These are phyloP conservation scores for Phytopythium oedochilum DNA, from an alignment of 352 stramenopile genomes.

Conservation along the genomic window DNA sequence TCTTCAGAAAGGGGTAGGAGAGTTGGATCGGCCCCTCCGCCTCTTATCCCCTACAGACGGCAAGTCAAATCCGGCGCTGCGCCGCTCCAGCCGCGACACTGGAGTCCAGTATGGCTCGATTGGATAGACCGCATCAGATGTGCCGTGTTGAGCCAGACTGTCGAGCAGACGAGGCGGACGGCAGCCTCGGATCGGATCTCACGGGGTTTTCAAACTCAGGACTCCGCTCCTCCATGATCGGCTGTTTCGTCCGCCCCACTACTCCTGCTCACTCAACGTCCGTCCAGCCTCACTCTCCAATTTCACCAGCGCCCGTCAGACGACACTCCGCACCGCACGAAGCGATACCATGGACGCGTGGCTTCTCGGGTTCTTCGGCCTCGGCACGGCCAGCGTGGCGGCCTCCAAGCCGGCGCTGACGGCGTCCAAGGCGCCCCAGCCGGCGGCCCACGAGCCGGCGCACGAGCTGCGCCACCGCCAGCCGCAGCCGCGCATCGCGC, in stretches of 20 bases:
- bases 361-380: constrained; percentile 8
- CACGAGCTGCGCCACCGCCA: background rate
- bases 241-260: background rate
- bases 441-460: background rate
- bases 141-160: background rate
- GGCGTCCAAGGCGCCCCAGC: constrained; percentile 5
- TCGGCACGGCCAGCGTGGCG: background rate
- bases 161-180: background rate
- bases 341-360: constrained; percentile 34
- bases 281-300: constrained; percentile 1
- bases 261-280: too few species aligned
- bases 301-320: background rate
- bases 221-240: background rate
- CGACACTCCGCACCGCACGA: background rate
- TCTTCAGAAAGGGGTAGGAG: constrained; percentile 8
- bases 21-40: too few species aligned
- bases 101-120: background rate
- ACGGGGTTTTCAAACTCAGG: background rate
- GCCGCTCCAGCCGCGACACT: too few species aligned
- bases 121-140: background rate
- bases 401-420: constrained; percentile 22
- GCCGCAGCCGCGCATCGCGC: constrained; percentile 34
- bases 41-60: background rate
- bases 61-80: background rate
- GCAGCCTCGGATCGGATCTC: background rate